Evolutionary conservation across 805 yeast species (phyloP).

Genomic region (Saccharomycopsis javanensis): DNA sequence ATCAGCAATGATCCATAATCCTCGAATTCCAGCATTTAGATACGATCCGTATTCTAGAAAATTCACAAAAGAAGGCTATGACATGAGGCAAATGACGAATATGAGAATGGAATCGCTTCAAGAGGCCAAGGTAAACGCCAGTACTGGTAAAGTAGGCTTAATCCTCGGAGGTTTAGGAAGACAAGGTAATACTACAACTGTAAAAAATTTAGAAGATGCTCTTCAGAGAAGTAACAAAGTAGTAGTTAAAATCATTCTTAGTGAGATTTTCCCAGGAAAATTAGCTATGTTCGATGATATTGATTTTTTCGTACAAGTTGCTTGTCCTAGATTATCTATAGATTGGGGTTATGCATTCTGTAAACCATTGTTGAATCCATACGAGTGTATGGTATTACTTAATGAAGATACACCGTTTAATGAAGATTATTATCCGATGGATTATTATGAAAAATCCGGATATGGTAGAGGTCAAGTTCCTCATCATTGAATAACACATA

Average conservation of each 20-base stretch:
- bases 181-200: constrained; percentile 81
- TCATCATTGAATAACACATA: background rate
- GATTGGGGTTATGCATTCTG: constrained; percentile 99
- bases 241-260: constrained; percentile 72
- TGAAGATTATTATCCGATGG: constrained; percentile 81
- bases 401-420: constrained; percentile 60
- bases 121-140: constrained; percentile 35
- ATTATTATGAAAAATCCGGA: constrained; percentile 82
- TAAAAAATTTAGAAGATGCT: constrained; percentile 50
- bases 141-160: constrained; percentile 64
- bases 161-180: constrained; percentile 91
- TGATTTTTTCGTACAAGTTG: constrained; percentile 94
- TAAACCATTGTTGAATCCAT: constrained; percentile 87
- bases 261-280: constrained; percentile 91
- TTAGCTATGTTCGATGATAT: constrained; percentile 85
- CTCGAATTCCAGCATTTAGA: constrained; percentile 80
- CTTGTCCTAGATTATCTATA: constrained; percentile 90
- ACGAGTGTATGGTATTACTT: constrained; percentile 88
- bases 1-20: constrained; percentile 95
- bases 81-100: constrained; percentile 68
- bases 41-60: constrained; percentile 93
- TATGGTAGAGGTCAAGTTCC: constrained; percentile 69
- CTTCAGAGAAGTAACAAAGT: constrained; percentile 47
- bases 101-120: constrained; percentile 68
- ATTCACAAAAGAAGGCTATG: constrained; percentile 82